Evolutionary conservation across 192 early-diverging fungal genomes (phyloP), one percentile per base, ranked within the genome.

Genomic region (Podila epigama): DNA sequence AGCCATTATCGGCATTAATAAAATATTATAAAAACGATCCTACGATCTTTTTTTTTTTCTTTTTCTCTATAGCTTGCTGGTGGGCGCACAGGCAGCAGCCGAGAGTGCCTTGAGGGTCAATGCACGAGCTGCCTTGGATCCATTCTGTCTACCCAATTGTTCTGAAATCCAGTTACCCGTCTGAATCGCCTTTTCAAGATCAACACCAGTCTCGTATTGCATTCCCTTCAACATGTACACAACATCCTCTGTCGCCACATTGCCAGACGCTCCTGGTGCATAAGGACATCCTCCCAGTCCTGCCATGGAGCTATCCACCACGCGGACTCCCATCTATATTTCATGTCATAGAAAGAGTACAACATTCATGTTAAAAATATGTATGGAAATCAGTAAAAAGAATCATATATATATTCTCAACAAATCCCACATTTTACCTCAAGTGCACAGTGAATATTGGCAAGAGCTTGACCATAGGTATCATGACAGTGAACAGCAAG

Each of bases 161-260:
- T 84, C 71, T 0, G 94, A 95, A 63, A 99, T 99, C 87, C 89
- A 96, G 75, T 93, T 75, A n/a, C 97, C 97, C 63, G 90, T 85
- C 25, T 79, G 68, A 28, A 92, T 87, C 28, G 96, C 85, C 69
- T 88, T 84, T 27, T 83, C 51, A 54, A 99, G 79, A 80, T 96
- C 84, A 11, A 95, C 86, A 6, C 92, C 92, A 0, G 97, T 96
- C 27, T 86, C 70, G 66, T 92, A 93, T 0, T 94, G 94, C 73
- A 93, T 81, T 32, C 94, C 94, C 12, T 95, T 77, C 12, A 99
- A 86, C 88, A 96, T 91, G 68, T 97, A 96, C 2, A 97, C 91
- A 3, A 99, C 95, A 69, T 97, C 96, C 80, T 99, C 97, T 0
- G 96, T 96, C 7, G 94, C 92, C 1, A 99, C 97, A 79, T 99